Percentiles rank a stretch among this genome's conserved stretches.
These are phyloP conservation scores for Ustilago cynodontis DNA, from an alignment of 1,284 basidiomycete genomes.

Conservation along the genomic window DNA sequence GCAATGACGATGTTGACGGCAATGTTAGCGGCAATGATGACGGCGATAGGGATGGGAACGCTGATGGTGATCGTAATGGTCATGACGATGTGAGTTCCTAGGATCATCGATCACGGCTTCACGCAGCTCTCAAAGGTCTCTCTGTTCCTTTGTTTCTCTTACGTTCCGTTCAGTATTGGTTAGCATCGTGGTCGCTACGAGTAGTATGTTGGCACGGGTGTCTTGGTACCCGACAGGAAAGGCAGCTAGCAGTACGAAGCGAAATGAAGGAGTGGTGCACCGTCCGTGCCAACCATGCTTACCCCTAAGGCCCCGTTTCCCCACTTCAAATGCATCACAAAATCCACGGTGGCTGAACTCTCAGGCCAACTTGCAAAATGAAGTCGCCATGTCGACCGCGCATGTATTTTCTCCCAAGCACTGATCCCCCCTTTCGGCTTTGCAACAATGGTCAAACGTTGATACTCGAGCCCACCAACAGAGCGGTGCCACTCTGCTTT, in stretches of 20 bases:
- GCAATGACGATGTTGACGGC: neutral
- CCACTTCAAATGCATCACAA: neutral
- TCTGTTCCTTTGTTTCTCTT: no score
- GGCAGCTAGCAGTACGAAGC: neutral
- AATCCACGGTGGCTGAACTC: conserved; percentile 4
- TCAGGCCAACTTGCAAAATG: neutral
- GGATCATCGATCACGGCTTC: no score
- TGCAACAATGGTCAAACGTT: neutral
- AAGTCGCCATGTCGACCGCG: conserved; percentile 15
- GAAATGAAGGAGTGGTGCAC: neutral
- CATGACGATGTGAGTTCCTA: no score
- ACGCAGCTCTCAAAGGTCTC: no score
- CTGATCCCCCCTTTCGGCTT: neutral
- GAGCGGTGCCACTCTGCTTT: neutral
- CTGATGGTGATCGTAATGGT: no score
- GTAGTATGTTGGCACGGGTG: no score
- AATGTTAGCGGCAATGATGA: no score
- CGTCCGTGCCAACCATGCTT: neutral
- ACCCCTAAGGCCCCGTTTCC: neutral
- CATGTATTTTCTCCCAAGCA: neutral
- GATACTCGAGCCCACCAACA: conserved; percentile 5
- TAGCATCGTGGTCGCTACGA: no score
- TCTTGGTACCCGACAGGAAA: no score
- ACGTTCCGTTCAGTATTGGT: no score
- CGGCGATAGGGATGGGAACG: no score